phyloP scores from a whole-genome alignment of 2,329 filamentous ascomycete species.

The Fusarium sororula region DNA sequence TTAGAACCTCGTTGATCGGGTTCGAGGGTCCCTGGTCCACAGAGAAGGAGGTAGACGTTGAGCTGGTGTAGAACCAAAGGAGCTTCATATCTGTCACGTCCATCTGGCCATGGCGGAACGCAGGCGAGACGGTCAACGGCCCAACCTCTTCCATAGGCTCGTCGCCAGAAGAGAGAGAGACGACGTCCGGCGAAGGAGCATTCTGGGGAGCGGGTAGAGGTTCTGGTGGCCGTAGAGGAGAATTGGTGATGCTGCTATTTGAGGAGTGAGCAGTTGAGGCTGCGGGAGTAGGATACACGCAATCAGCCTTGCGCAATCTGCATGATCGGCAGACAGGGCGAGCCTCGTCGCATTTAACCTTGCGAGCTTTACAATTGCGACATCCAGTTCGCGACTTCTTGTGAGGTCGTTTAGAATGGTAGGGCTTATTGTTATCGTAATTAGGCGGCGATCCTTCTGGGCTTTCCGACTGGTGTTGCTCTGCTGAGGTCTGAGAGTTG shows the following conservation, averaged over 20 bases:
- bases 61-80: constrained; percentile 63
- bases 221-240: constrained; percentile 1
- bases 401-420: constrained; percentile 61
- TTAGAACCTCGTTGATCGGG: constrained; percentile 55
- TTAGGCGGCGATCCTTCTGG: constrained; percentile 21
- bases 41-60: constrained; percentile 58
- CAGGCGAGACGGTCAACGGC: constrained; percentile 37
- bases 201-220: background rate
- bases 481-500: background rate
- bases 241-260: background rate
- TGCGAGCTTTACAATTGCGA: constrained; percentile 61
- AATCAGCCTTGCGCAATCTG: constrained; percentile 57
- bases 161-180: constrained; percentile 19
- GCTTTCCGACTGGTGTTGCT: constrained; percentile 12
- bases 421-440: constrained; percentile 38
- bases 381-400: constrained; percentile 65
- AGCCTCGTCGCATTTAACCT: constrained; percentile 57
- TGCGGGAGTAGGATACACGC: constrained; percentile 53
- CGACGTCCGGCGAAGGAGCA: constrained; percentile 5
- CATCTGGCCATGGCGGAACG: constrained; percentile 46
- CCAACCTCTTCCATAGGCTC: constrained; percentile 7
- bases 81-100: constrained; percentile 61
- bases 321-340: constrained; percentile 61
- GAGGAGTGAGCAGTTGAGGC: background rate
- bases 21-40: constrained; percentile 48